phyloP scores from a whole-genome alignment of 2,329 filamentous ascomycete genomes.

The Fusarium sp. region DNA sequence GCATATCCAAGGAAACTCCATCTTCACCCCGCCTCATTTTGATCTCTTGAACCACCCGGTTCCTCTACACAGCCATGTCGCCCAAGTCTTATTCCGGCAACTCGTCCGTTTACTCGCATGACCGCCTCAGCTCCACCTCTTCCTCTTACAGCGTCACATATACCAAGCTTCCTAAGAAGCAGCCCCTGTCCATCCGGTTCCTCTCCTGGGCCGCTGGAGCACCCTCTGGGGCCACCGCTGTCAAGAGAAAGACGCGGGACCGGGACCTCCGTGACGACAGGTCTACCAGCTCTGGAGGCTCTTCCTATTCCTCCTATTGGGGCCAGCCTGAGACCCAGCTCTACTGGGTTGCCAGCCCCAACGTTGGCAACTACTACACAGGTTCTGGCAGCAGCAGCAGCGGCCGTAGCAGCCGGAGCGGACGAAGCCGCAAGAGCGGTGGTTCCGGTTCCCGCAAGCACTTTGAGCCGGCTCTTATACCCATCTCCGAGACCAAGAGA shows the following conservation, averaged over 20 bases:
- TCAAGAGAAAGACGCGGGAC: conserved; percentile 47
- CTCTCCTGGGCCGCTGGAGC: conserved; percentile 46
- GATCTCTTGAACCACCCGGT: neutral
- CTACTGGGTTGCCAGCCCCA: conserved; percentile 40
- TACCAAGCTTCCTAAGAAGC: conserved; percentile 43
- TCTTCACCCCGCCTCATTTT: conserved; percentile 32
- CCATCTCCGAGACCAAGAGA: too few species aligned
- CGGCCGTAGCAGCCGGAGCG: conserved; percentile 32
- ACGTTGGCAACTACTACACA: conserved; percentile 30
- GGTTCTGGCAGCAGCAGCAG: conserved; percentile 32
- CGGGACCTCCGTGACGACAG: conserved; percentile 35
- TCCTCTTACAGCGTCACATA: conserved; percentile 44
- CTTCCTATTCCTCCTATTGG: conserved; percentile 40
- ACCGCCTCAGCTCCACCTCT: conserved; percentile 38
- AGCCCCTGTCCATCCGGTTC: conserved; percentile 40
- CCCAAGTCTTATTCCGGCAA: conserved; percentile 19
- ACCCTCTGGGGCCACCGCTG: conserved; percentile 37
- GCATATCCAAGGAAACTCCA: neutral
- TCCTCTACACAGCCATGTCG: conserved; percentile 15
- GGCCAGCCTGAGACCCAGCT: conserved; percentile 40
- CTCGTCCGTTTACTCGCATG: conserved; percentile 41
- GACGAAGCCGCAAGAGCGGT: conserved; percentile 34
- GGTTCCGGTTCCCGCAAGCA: conserved; percentile 37
- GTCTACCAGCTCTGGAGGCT: conserved; percentile 37
- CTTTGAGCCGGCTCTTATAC: too few species aligned